Percentiles rank a stretch among this genome's conserved stretches.
Evolutionary conservation across 2,329 filamentous ascomycete species (phyloP).

Genomic region (Aspergillus uvarum): DNA sequence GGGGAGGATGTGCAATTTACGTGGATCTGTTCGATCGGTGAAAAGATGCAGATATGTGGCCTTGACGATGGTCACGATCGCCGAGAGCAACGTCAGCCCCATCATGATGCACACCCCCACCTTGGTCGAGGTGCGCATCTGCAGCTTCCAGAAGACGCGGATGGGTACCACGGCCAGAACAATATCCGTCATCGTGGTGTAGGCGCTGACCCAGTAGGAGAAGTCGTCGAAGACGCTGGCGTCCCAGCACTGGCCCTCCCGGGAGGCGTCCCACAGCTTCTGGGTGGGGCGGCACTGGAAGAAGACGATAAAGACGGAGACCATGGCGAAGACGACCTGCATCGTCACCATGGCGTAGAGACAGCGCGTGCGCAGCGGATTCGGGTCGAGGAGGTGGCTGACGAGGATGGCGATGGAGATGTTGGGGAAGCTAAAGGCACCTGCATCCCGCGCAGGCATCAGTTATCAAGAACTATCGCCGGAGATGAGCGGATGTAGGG

Average conservation of each 20-base stretch:
- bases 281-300: conserved; percentile 24
- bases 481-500: background rate
- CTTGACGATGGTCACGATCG: conserved; percentile 29
- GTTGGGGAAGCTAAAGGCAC: conserved; percentile 30
- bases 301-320: conserved; percentile 27
- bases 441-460: background rate
- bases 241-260: conserved; percentile 24
- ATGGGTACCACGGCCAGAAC: conserved; percentile 28
- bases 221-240: conserved; percentile 24
- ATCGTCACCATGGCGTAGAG: conserved; percentile 25
- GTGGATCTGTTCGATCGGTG: conserved; percentile 23
- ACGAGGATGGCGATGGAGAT: conserved; percentile 30
- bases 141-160: conserved; percentile 26
- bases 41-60: conserved; percentile 28
- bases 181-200: conserved; percentile 29
- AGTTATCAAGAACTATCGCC: background rate
- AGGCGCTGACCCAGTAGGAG: conserved; percentile 28
- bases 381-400: conserved; percentile 27
- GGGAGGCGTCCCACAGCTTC: conserved; percentile 23
- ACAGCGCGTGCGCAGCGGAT: conserved; percentile 17
- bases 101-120: conserved; percentile 29
- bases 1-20: conserved; percentile 14
- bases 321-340: conserved; percentile 25
- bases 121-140: conserved; percentile 27
- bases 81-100: conserved; percentile 28